Base-by-base conservation (phyloP, 352 stramenopile species). In the Thalassiosira mediterranea region DNA sequence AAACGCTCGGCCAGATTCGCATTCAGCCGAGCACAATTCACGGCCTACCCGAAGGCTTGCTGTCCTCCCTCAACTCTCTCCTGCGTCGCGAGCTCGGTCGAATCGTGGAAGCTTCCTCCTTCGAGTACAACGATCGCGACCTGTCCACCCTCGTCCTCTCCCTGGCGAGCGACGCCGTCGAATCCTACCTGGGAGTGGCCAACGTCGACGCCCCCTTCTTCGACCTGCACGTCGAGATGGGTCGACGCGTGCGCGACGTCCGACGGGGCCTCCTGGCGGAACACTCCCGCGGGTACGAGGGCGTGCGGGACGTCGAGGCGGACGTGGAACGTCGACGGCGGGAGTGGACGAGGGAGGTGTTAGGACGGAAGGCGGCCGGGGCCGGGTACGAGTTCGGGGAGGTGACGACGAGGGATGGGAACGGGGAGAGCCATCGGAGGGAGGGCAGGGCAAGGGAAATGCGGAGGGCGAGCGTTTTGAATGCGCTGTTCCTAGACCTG, bases 141-240 rank as follows among this genome's bases (percentile, higher is more conserved):
- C 26, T 81, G 17, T 81, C 72, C 21, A 17, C 72, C 2, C 40
- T 81, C 17, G 58, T 73, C 25, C 17, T 69, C 15, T 81, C 64
- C 11, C 60, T 48, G 10, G 53, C 75, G n/a, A 70, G 37, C 25
- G 57, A 81, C 28, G 72, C 72, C 19, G 69, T 81, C 7, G 72
- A 76, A 67, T 63, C 57, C 15, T 81, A 81, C 44, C 68, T 58
- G 15, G 63, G 57, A 8, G 60, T 76, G 21, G 51, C 57, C 19
- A 81, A 81, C 52, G 44, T 75, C 28, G 37, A 76, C 23, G 72
- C 72, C 17, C 72, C 72, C 29, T 81, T 81, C 72, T 81, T 81
- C 44, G 40, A 63, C 26, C 42, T 81, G 32, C 10, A 15, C 11
- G 32, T 61, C 31, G 72, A 75, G 37, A 75, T 81, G 57, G 37